These are phyloP conservation scores for Pythium phragmiticola DNA, from an alignment of 352 stramenopile species.

Conservation along the genomic window DNA sequence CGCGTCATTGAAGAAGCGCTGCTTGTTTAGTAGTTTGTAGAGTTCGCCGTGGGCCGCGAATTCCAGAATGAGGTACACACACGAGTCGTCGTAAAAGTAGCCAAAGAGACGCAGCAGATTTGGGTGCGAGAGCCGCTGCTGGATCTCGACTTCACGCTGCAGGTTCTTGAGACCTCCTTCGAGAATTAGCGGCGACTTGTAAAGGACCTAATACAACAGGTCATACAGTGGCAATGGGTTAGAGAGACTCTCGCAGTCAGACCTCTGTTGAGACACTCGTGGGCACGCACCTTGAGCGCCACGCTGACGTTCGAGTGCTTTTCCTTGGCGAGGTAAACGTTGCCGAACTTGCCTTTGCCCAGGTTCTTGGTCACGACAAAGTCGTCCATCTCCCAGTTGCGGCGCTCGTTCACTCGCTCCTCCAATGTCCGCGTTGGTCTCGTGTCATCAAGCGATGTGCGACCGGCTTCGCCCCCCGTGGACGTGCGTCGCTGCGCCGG, in stretches of 20 bases:
- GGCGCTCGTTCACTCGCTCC: constrained; percentile 46
- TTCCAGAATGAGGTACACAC: constrained; percentile 83
- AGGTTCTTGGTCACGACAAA: constrained; percentile 78
- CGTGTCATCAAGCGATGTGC: constrained; percentile 47
- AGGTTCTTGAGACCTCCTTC: constrained; percentile 60
- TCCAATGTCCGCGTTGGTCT: constrained; percentile 38
- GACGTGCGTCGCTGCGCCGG: constrained; percentile 29
- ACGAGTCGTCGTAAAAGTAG: constrained; percentile 87
- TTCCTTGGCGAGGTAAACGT: constrained; percentile 81
- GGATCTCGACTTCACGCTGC: constrained; percentile 84
- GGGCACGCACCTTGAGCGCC: constrained; percentile 66
- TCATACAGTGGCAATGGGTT: not conserved
- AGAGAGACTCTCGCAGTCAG: not conserved
- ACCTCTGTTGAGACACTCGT: not conserved
- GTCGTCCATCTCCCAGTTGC: constrained; percentile 76
- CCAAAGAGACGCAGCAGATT: constrained; percentile 77
- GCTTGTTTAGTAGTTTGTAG: constrained; percentile 70
- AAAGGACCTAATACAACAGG: constrained; percentile 44
- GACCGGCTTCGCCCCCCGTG: constrained; percentile 20
- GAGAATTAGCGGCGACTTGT: constrained; percentile 58
- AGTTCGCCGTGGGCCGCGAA: constrained; percentile 80
- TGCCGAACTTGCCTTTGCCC: constrained; percentile 85
- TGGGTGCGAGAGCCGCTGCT: constrained; percentile 67
- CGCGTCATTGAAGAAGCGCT: constrained; percentile 51
- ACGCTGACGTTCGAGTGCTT: constrained; percentile 63